Evolutionary conservation across 1,284 basidiomycete species (phyloP).

Genomic region (Apiotrichum brassicae): DNA sequence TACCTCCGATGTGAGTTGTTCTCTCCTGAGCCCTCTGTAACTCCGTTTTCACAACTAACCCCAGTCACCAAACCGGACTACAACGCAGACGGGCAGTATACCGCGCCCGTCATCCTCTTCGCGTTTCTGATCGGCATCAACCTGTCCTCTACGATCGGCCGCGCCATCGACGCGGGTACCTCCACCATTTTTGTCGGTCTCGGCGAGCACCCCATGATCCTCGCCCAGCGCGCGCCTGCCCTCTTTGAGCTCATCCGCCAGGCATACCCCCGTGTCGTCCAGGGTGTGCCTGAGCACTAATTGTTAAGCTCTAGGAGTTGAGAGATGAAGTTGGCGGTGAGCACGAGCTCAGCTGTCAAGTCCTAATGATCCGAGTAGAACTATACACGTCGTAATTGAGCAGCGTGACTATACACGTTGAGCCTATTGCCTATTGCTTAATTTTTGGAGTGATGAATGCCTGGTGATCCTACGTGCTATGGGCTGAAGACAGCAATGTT

Average conservation of each 20-base stretch:
- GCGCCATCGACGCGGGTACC: conserved; percentile 53
- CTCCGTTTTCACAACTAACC: too few relatives aligned
- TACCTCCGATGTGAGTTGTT: conserved; percentile 62
- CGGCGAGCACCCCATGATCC: conserved; percentile 65
- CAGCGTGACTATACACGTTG: too few relatives aligned
- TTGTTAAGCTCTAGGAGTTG: too few relatives aligned
- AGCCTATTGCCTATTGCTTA: too few relatives aligned
- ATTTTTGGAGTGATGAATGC: too few relatives aligned
- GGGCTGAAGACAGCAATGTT: too few relatives aligned
- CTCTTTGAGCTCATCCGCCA: conserved; percentile 49
- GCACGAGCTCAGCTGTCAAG: too few relatives aligned
- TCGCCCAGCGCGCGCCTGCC: conserved; percentile 65
- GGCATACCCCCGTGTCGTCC: conserved; percentile 46
- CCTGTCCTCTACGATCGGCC: conserved; percentile 32
- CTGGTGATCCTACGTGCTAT: too few relatives aligned
- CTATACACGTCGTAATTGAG: too few relatives aligned
- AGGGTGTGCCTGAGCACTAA: conserved; percentile 38
- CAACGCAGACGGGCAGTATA: conserved; percentile 66
- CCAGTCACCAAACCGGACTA: conserved; percentile 60
- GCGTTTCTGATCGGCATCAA: conserved; percentile 70
- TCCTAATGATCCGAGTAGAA: too few relatives aligned
- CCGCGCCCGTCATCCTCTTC: conserved; percentile 68
- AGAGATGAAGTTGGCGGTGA: too few relatives aligned
- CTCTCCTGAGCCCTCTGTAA: conserved; percentile 12
- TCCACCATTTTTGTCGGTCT: conserved; percentile 81